Percentiles rank a stretch among this genome's conserved stretches.
These are phyloP conservation scores for Zygosaccharomyces sapae DNA, from an alignment of 1,139 yeast genomes.

Conservation along the genomic window DNA sequence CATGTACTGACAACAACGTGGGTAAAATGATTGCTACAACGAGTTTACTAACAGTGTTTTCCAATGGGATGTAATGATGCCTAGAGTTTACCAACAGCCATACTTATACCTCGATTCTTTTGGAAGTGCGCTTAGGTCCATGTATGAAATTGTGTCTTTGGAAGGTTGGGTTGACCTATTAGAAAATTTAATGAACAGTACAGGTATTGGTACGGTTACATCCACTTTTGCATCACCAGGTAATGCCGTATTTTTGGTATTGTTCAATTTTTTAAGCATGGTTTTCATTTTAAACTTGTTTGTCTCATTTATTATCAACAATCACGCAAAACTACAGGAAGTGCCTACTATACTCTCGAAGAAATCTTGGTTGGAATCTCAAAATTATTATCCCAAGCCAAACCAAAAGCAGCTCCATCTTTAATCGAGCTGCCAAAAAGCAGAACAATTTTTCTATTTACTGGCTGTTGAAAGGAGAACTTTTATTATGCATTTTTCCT, in stretches of 20 bases:
- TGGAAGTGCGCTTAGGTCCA: conserved; percentile 57
- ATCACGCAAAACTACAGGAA: conserved; percentile 77
- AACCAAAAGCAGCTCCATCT: conserved; percentile 63
- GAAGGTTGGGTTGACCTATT: conserved; percentile 94
- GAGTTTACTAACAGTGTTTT: conserved; percentile 62
- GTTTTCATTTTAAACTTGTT: conserved; percentile 83
- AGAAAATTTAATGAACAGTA: conserved; percentile 62
- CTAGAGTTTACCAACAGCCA: conserved; percentile 64
- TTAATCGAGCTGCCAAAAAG: conserved; percentile 39
- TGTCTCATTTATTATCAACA: conserved; percentile 82
- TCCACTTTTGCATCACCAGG: conserved; percentile 53
- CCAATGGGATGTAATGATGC: conserved; percentile 74
- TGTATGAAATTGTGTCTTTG: conserved; percentile 78
- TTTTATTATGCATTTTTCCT: conserved; percentile 35
- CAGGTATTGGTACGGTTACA: conserved; percentile 64
- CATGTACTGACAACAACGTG: conserved; percentile 60
- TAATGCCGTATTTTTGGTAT: conserved; percentile 69
- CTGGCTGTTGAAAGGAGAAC: conserved; percentile 49
- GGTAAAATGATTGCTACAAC: conserved; percentile 47
- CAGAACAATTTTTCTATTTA: conserved; percentile 46
- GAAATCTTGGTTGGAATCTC: conserved; percentile 87
- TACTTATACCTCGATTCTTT: conserved; percentile 65
- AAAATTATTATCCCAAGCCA: conserved; percentile 60
- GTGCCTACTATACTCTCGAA: conserved; percentile 75
- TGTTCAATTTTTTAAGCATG: conserved; percentile 77